Conservation (phyloP, 2,329 filamentous ascomycete genomes). For the Botrytis medusae region DNA sequence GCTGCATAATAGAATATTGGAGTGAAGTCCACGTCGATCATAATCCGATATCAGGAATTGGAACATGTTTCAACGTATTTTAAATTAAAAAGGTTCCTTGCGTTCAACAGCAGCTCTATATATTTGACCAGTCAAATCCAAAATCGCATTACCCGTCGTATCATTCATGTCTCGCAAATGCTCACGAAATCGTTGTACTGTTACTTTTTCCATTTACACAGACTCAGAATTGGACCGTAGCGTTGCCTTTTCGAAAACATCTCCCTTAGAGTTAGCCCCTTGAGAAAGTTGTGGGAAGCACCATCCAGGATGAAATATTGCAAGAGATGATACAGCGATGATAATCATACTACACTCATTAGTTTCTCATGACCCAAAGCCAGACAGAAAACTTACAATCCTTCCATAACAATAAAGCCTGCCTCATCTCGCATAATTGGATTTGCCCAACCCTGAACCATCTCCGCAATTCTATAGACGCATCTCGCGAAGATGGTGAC, state of each 20-base stretch:
- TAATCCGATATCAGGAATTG: too few species aligned
- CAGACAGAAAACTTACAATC: conserved; percentile 43
- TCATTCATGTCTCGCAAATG: too few species aligned
- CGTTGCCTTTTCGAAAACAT: background rate
- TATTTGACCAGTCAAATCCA: background rate
- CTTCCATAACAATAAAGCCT: conserved; percentile 59
- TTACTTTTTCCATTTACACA: background rate
- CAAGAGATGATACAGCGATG: conserved; percentile 48
- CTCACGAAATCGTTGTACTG: background rate
- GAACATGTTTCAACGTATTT: background rate
- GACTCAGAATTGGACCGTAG: background rate
- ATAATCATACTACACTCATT: conserved; percentile 44
- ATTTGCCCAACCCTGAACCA: conserved; percentile 64
- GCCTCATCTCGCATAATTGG: conserved; percentile 62
- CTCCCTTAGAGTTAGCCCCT: background rate
- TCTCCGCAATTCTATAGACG: conserved; percentile 51
- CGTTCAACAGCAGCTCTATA: fast-evolving
- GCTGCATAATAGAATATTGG: too few species aligned
- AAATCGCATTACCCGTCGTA: background rate
- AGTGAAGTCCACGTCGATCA: too few species aligned
- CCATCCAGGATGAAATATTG: conserved; percentile 46
- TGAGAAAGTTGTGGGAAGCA: conserved; percentile 26
- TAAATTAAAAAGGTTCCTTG: fast-evolving
- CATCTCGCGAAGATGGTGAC: conserved; percentile 31
- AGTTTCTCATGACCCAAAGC: background rate